Base-by-base conservation (phyloP, 768 basidiomycete species). In the Pleurotus giganteus region DNA sequence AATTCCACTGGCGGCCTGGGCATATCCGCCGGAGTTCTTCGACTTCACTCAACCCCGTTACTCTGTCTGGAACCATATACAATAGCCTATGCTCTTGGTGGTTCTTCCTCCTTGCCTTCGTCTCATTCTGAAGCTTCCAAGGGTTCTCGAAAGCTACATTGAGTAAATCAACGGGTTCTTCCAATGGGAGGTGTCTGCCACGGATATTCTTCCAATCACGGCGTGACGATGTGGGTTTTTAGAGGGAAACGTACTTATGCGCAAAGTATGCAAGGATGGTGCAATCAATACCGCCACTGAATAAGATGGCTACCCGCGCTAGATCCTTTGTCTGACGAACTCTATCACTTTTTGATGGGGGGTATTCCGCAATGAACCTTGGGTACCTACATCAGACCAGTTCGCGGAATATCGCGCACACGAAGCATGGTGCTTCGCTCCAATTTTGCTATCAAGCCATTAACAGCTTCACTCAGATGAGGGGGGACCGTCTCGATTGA, bases 91-190 rank as follows among this genome's bases (percentile, higher is more conserved):
- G 59, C 62, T 70, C 74, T 56, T 77, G 72, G 39, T 12, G 2
- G 39, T 41, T 41, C 63, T 67, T 75, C 58, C 77, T 81, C 11
- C 74, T 82, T 82, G 11, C 79, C 77, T 45, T 76, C 19, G 71
- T 57, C 56, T 78, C 74, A 3, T 76, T 65, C 42, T 74, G 74
- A 12, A 89, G 70, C 63, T 89, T 88, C 4, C 92, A 82, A n/a
- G 94, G 94, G 63, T 97, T 97, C 66, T 98, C 94, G 60, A 98
- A 98, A 1, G 92, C 91, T 4, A 98, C 92, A 62, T 97, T 97
- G 6, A 98, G 74, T 1, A 98, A 73, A 64, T 98, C 95, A 47
- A 98, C 92, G 0, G 93, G 89, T 65, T 97, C 94, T 42, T 82
- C 75, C 15, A 71, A 47, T 8, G 90, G 85, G 29, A 94, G 66